Base-by-base conservation (phyloP, 805 yeast species). In the Cyberlindnera samutprakarnensis region DNA sequence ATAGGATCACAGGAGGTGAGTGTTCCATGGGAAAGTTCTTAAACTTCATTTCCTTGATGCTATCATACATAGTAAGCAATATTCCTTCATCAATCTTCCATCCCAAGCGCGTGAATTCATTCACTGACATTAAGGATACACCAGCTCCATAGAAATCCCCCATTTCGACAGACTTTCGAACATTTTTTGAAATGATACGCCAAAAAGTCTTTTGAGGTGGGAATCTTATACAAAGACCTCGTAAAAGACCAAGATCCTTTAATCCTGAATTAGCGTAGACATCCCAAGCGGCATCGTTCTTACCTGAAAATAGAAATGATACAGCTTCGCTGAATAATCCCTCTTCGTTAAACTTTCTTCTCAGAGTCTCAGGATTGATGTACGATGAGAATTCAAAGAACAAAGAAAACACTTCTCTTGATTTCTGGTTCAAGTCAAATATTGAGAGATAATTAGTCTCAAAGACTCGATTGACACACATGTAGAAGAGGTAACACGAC, bases 31-130 rank as follows among this genome's bases (percentile, higher is more conserved):
- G 31, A 15, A 45, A 43, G 22, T 43, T 42, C 2, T 38, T 35
- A 18, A 49, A 49, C 30, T 34, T 42, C 28, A 44, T 42, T 6
- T 22, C 28, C 28, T 43, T 49, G 28, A 50, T 25, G 17, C 40
- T 24, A 11, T 49, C 49, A 28, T 35, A 49, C 41, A 49, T 24
- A 13, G 20, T 12, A 7, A 36, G 25, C 10, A 49, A 14, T 1
- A 37, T 27, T 4, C 30, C 31, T 21, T 39, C 51, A 19, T 38
- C 40, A 7, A 42, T 12, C 4, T 17, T n/a, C 49, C 53, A 45
- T 9, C 26, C 26, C 5, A 30, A 25, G 13, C 13, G n/a, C 10
- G 18, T 9, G 11, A 23, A 23, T 7, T 17, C 26, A 8, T 4
- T 15, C 7, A 23, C 14, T 5, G 7, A 4, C 14, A 23, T 23